These are phyloP conservation scores for Trichophyton equinum DNA, from an alignment of 2,329 filamentous ascomycete genomes.

Conservation along the genomic window DNA sequence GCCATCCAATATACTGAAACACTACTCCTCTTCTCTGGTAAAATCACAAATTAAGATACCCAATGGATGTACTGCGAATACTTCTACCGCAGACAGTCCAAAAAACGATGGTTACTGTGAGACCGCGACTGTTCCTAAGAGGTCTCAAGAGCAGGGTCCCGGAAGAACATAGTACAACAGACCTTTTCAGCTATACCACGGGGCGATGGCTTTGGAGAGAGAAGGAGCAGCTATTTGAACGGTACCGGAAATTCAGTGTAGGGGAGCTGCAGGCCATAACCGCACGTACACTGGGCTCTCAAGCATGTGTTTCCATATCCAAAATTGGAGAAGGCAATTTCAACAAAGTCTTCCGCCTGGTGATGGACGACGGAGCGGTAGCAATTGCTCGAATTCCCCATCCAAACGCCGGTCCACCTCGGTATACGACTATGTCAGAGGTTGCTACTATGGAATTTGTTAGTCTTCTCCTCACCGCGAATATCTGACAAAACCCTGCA, in stretches of 20 bases:
- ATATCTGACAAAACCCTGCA: not conserved
- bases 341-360: conserved; percentile 26
- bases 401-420: conserved; percentile 9
- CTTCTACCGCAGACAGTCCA: not conserved
- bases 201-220: conserved; percentile 25
- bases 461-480: not conserved
- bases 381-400: conserved; percentile 15
- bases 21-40: too few relatives aligned
- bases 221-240: conserved; percentile 18
- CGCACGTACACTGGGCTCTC: conserved; percentile 17
- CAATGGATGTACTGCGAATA: not conserved
- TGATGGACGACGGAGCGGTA: conserved; percentile 16
- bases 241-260: conserved; percentile 24
- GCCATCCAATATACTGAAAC: too few relatives aligned
- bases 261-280: conserved; percentile 21
- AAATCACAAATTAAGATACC: not conserved
- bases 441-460: conserved; percentile 15
- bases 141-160: not conserved
- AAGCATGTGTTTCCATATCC: conserved; percentile 24
- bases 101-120: not conserved
- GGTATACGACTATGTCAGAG: conserved; percentile 12
- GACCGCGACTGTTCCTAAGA: not conserved
- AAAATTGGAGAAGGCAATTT: conserved; percentile 29
- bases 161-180: not conserved
- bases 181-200: conserved; percentile 20